Evolutionary conservation across 768 basidiomycete genomes (phyloP), one percentile per base, ranked within the genome.

Genomic region (Termitomyces heimii): DNA sequence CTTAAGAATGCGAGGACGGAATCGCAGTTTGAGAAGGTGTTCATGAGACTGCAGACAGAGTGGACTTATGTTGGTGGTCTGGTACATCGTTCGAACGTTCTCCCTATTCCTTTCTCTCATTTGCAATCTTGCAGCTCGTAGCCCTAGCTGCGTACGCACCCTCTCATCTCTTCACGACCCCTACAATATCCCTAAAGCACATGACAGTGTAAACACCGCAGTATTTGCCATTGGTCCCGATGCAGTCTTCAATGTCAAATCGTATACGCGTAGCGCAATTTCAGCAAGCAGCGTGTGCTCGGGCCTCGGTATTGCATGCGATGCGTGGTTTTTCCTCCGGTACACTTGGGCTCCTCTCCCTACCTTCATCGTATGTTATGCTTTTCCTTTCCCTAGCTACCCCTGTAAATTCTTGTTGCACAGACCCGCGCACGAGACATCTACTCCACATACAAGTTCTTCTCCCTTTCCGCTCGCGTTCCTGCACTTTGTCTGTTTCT

Each of bases 31-130:
- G 83, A 86, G 47, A 68, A 68, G 14, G 65, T 86, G 2, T 73
- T 83, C 48, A 58, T 57, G 2, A 80, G 59, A 40, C 62, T 88
- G 24, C 73, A 80, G 59, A 70, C 71, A 29, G 88, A 89, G 61
- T 89, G 87, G 88, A 80, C 79, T 5, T 84, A 80, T 45, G 72
- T 81, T 16, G 86, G 84, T n/a, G 84, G 79, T 37, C 71, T 83
- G 65, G 82, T 87, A 58, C 62, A 82, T 73, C 28, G 5, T 24
- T 49, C 47, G 12, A 42, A 14, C 34, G 2, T 5, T 14, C 2
- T 35, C 34, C 34, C 14, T 12, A 13, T 35, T 10, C 34, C 34
- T 35, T 35, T 35, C 34, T 35, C 34, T 35, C 10, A 35, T 5
- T 13, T 40, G n/a, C 18, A n/a, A 18, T 35, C 34, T 39, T 1